Conservation (phyloP, 2,329 filamentous ascomycete species). For the Fusarium torreyae region DNA sequence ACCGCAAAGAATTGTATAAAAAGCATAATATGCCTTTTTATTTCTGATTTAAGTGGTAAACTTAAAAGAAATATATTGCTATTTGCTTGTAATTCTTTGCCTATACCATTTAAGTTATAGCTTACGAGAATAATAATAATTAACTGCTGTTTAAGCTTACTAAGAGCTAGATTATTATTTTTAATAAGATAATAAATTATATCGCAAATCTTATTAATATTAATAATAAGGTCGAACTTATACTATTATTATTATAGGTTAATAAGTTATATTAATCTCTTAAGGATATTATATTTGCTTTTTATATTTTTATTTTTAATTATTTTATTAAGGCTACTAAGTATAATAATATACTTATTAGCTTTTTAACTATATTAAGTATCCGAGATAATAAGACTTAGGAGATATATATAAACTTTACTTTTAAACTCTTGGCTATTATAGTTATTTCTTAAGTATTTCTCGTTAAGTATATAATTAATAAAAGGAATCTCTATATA, state of each 20-base stretch:
- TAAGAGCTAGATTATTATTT: neutral
- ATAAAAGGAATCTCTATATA: neutral
- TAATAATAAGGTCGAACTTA: constrained; percentile 6
- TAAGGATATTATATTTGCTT: neutral
- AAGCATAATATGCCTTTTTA: constrained; percentile 6
- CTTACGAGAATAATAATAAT: neutral
- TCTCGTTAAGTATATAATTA: constrained; percentile 1
- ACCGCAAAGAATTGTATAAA: constrained; percentile 14
- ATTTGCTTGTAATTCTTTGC: constrained; percentile 4
- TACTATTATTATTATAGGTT: neutral
- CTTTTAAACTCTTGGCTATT: constrained; percentile 10
- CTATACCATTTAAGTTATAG: constrained; percentile 1
- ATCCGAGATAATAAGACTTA: neutral
- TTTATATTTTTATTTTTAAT: constrained; percentile 19
- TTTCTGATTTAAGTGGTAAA: constrained; percentile 9
- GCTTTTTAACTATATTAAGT: constrained; percentile 13
- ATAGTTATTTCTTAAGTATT: constrained; percentile 5
- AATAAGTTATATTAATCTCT: constrained; percentile 2
- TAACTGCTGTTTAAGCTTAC: constrained; percentile 8
- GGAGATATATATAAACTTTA: constrained; percentile 7
- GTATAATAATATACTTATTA: constrained; percentile 14
- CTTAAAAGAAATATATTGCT: constrained; percentile 3
- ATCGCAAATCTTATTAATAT: neutral
- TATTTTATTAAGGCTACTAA: constrained; percentile 15
- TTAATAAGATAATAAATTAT: constrained; percentile 5